Base-by-base conservation (phyloP, 176 grass and related monocot species). In the Pontederia crassipes region DNA sequence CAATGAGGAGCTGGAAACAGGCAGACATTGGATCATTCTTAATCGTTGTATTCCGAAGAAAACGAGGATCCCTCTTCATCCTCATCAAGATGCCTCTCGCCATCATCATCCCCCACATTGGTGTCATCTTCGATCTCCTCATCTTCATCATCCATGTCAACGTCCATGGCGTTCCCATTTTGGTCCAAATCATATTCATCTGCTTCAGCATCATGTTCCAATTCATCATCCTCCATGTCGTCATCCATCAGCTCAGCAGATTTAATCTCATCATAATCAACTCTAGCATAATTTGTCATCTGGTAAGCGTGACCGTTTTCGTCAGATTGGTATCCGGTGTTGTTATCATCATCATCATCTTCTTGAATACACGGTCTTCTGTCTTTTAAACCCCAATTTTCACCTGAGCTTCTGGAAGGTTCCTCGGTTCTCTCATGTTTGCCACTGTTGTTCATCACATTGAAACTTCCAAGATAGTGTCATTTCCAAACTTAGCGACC, bases 391-490 rank as follows among this genome's bases (percentile, higher is more conserved):
- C 67, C 64, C 93, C 87, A 97, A 45, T 86, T 77, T 76, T 91
- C 87, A 48, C 79, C 75, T 0, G 87, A 97, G 76, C 87, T 97
- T 76, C 78, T 72, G 2, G 93, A 78, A 77, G 84, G 81, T 49
- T 83, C 70, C 20, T 24, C 48, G 1, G 18, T 49, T 28, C 28
- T 55, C 17, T 57, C 70, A 59, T 49, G 65, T 27, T 81, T 91
- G 52, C 57, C 49, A 50, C 16, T 69, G 45, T 14, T 97, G 45
- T 79, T 83, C 51, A 91, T 67, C 53, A 79, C 84, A 49, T 81
- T 90, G 80, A 98, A 98, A 48, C 81, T 92, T 58, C 87, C 18
- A 92, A 72, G 18, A 92, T 77, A 58, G 74, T 88, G 59, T 52
- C 65, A 48, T 85, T 98, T 15, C 58, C 81, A 75, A 92, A 69